These are phyloP conservation scores for Metschnikowia gelsemii DNA, from an alignment of 805 yeast genomes.

Conservation along the genomic window DNA sequence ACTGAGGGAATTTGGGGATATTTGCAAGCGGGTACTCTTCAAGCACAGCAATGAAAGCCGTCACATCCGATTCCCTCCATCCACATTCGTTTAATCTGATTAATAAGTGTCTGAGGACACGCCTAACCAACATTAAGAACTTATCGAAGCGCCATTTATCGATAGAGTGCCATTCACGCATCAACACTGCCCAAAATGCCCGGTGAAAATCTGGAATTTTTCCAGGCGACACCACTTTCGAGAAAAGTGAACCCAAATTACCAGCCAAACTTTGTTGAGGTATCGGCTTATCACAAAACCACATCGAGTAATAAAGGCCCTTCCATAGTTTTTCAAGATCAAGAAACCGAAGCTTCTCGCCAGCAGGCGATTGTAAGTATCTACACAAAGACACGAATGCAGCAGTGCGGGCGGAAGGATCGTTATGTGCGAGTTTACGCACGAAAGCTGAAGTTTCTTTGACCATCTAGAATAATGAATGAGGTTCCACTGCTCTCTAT, in stretches of 20 bases:
- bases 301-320: constrained; percentile 93
- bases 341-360: constrained; percentile 42
- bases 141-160: constrained; percentile 90
- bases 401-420: constrained; percentile 68
- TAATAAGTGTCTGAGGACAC: constrained; percentile 66
- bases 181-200: constrained; percentile 80
- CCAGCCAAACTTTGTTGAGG: constrained; percentile 86
- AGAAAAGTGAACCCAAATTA: constrained; percentile 59
- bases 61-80: constrained; percentile 52
- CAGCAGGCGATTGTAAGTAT: constrained; percentile 46
- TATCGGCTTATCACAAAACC: constrained; percentile 92
- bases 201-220: constrained; percentile 54
- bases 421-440: constrained; percentile 81
- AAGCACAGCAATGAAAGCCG: constrained; percentile 44
- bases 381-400: constrained; percentile 66
- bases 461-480: too few species aligned
- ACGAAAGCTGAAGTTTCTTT: constrained; percentile 55
- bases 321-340: constrained; percentile 89
- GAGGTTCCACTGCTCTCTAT: too few species aligned
- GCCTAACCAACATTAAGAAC: constrained; percentile 75
- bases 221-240: constrained; percentile 40
- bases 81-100: constrained; percentile 49
- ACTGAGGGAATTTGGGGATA: constrained; percentile 60
- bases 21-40: constrained; percentile 53
- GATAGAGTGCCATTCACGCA: constrained; percentile 77